Conservation (phyloP, 306 rosid genomes). For the Psophocarpus tetragonolobus region DNA sequence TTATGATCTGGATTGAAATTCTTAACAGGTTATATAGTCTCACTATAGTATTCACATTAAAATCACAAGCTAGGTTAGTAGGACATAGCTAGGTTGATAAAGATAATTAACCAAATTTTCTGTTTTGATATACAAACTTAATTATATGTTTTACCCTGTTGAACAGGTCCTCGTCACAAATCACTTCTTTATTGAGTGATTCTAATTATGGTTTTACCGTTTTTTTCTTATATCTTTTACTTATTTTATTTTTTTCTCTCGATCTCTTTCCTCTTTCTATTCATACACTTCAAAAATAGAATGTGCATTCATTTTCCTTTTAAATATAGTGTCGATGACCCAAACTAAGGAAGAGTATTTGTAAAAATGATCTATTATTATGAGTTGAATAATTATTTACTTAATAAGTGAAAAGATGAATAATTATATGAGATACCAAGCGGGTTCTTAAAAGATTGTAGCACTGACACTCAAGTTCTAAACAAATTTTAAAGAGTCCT, state of each 20-base stretch:
- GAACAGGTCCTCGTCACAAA: slow-evolving; percentile 3
- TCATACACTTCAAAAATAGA: neutral
- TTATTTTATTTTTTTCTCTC: neutral
- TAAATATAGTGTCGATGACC: neutral
- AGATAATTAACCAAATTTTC: slow-evolving; percentile 19
- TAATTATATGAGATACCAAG: too few relatives aligned
- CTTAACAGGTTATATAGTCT: slow-evolving; percentile 32
- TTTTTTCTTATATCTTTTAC: neutral
- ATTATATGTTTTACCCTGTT: slow-evolving; percentile 1
- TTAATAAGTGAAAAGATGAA: neutral
- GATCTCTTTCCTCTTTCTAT: neutral
- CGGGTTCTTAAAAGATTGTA: too few relatives aligned
- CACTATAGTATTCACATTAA: neutral
- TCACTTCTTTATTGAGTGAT: slow-evolving; percentile 19
- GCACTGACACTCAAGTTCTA: too few relatives aligned
- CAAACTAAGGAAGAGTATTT: neutral
- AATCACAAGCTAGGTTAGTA: slow-evolving; percentile 22
- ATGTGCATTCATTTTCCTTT: neutral
- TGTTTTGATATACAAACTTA: neutral
- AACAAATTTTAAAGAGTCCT: too few relatives aligned
- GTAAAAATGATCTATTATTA: too few relatives aligned
- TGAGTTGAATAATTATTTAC: too few relatives aligned
- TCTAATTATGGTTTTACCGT: slow-evolving; percentile 7
- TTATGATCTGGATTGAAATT: slow-evolving; percentile 27
- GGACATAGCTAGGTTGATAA: slow-evolving; percentile 31